Evolutionary conservation across 345 rosid species (phyloP), one percentile per base, ranked within the genome.

Genomic region (Mercurialis annua): DNA sequence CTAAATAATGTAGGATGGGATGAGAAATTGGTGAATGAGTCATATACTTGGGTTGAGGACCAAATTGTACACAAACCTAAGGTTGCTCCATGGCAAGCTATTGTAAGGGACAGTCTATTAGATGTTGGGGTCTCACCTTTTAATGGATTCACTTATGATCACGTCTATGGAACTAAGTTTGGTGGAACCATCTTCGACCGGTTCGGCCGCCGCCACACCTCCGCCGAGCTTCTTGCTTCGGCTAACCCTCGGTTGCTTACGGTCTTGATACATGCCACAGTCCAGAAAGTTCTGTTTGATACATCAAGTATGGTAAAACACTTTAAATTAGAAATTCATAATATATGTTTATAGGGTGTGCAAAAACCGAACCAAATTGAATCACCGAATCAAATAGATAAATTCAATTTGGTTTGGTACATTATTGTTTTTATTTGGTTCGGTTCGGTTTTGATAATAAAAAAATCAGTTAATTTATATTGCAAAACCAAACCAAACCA

Each of bases 131-230:
- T 95, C 27, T 78, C 86, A 49, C 99, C 99, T 62, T 92, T 78
- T 70, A 92, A 95, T 73, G 99, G 99, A 10, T 88, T 84, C 77
- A 94, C 98, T 17, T 95, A 84, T 55, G 97, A 95, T 43, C 99
- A 95, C 64, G 55, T 89, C 6, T 73, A 83, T 60, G 99, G 99
- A 59, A 95, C 99, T 76, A 95, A 95, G 75, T 71, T 92, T 68
- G 97, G 99, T 4, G 99, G 99, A 15, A 95, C 98, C 50, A 92
- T 83, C 55, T 95, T 87, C 48, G 99, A 95, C 66, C 78, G 84
- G 46, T 88, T 85, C 46, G 94, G 99, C 49, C 97, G 97, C 64
- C 87, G 98, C 27, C 97, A 88, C 75, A 92, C 97, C 0, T 81
- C 99, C 0, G 98, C 99, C 0, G 99, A 95, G 72, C 96, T 95